Percentiles rank a stretch among this genome's conserved stretches.
Conservation (phyloP, 129 eudicot species). For the Dittrichia graveolens region DNA sequence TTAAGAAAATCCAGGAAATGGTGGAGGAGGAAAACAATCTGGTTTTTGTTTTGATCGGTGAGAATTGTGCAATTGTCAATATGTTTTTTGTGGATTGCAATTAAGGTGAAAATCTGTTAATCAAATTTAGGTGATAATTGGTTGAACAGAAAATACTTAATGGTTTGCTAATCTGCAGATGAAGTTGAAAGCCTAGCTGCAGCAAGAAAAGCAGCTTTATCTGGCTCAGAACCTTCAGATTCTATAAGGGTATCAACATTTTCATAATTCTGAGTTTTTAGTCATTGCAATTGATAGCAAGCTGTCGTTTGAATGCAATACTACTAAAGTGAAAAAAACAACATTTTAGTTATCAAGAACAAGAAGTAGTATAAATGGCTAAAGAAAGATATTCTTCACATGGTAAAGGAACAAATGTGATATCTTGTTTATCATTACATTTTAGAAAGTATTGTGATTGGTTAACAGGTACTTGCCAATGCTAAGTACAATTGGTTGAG, state of each 20-base stretch:
- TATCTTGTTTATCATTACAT: conserved; percentile 21
- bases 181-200: conserved; percentile 99
- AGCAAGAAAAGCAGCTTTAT: conserved; percentile 93
- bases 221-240: conserved; percentile 99
- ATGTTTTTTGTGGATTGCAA: background rate
- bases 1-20: conserved; percentile 97
- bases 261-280: background rate
- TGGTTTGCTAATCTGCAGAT: conserved; percentile 49
- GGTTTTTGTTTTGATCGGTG: conserved; percentile 96
- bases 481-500: conserved; percentile 1
- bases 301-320: background rate
- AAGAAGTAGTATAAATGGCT: background rate
- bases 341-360: conserved; percentile 3
- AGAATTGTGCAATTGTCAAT: conserved; percentile 33
- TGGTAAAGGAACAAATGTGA: conserved; percentile 9
- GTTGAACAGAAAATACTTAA: conserved; percentile 18
- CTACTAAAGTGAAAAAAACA: background rate
- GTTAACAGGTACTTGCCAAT: conserved; percentile 11
- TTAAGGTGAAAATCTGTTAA: background rate
- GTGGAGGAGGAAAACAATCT: conserved; percentile 93
- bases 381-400: no score
- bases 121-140: background rate
- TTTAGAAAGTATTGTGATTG: conserved; percentile 2
- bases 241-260: conserved; percentile 77
- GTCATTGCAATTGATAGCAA: background rate